A percentile compares a stretch with the other conserved stretches of the same genome.
Conservation (phyloP, 352 stramenopile species). For the Thalassiosira livingstoniorum region DNA sequence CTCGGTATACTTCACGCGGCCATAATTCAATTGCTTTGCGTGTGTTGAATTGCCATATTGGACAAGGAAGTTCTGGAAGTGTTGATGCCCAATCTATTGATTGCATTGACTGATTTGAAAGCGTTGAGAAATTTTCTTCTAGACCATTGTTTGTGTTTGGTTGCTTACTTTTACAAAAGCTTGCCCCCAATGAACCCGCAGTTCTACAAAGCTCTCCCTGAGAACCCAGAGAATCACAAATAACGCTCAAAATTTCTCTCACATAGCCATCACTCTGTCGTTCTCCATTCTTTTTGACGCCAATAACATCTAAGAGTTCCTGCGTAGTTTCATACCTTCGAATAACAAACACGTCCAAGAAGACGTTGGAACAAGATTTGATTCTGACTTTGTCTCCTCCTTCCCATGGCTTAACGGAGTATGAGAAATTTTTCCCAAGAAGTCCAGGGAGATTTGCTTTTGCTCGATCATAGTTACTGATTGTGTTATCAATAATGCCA, state of each 20-base stretch:
- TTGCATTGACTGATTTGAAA: slow-evolving; percentile 8
- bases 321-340: slow-evolving; percentile 53
- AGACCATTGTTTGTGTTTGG: not conserved
- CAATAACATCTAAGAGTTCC: slow-evolving; percentile 63
- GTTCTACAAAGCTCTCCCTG: slow-evolving; percentile 39
- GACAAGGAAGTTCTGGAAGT: slow-evolving; percentile 56
- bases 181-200: not conserved
- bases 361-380: slow-evolving; percentile 62
- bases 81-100: too few relatives aligned
- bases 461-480: slow-evolving; percentile 29
- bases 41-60: slow-evolving; percentile 75
- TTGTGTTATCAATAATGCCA: too few relatives aligned
- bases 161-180: not conserved
- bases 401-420: slow-evolving; percentile 67
- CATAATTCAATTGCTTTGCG: slow-evolving; percentile 79
- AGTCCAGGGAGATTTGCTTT: slow-evolving; percentile 41
- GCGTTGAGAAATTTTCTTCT: not conserved
- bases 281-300: slow-evolving; percentile 69
- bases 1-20: slow-evolving; percentile 62
- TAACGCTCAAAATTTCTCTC: slow-evolving; percentile 55
- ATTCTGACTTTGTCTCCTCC: slow-evolving; percentile 69
- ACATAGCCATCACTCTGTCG: slow-evolving; percentile 63
- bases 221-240: slow-evolving; percentile 28
- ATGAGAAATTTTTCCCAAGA: slow-evolving; percentile 54
- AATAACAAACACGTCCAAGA: slow-evolving; percentile 73